A percentile compares a stretch with the other conserved stretches of the same genome.
These are phyloP conservation scores for Penicillium pulvis DNA, from an alignment of 495 filamentous ascomycete species.

Conservation along the genomic window DNA sequence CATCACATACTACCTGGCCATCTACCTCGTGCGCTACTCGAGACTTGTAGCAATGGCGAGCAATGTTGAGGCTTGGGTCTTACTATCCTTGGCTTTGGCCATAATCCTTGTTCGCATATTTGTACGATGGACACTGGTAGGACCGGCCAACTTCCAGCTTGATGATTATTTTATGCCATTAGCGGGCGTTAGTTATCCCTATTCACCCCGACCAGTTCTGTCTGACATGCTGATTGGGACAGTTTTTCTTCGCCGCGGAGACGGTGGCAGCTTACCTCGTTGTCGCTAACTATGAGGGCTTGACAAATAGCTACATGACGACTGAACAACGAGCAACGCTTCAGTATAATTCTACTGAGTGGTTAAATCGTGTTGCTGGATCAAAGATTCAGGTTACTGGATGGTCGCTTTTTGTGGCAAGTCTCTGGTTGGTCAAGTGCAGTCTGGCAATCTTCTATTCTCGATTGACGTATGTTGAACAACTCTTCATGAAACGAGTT, in stretches of 20 bases:
- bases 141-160: conserved; percentile 44
- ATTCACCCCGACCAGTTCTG: background rate
- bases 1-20: background rate
- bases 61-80: conserved; percentile 46
- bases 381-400: conserved; percentile 55
- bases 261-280: conserved; percentile 39
- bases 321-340: conserved; percentile 41
- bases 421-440: conserved; percentile 55
- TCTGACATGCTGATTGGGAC: background rate
- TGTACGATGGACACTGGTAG: conserved; percentile 49
- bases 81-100: conserved; percentile 47
- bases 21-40: background rate
- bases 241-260: conserved; percentile 37
- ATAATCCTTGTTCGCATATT: conserved; percentile 47
- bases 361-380: conserved; percentile 44
- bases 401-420: conserved; percentile 53
- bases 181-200: conserved; percentile 39
- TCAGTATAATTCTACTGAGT: conserved; percentile 42
- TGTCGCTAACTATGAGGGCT: conserved; percentile 37
- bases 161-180: conserved; percentile 63
- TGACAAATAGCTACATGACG: conserved; percentile 57
- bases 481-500: background rate
- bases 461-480: conserved; percentile 48
- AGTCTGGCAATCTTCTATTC: conserved; percentile 54
- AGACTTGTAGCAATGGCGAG: conserved; percentile 16